Evolutionary conservation across 257 asterid genomes (phyloP).

Genomic region (Nicotiana knightiana): DNA sequence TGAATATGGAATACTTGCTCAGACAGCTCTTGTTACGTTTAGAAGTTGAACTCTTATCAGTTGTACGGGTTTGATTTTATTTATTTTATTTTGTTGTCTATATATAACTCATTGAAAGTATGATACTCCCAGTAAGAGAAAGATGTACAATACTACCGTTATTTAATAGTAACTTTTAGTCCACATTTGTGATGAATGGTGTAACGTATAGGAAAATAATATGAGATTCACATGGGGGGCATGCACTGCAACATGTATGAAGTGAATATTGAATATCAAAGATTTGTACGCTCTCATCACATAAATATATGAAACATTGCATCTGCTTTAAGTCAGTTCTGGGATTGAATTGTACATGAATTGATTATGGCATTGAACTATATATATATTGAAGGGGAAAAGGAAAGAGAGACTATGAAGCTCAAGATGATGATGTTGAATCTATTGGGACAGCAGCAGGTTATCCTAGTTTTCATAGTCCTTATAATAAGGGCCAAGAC

Average conservation of each 20-base stretch:
- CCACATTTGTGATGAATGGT: background rate
- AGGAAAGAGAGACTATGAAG: background rate
- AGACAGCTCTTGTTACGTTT: background rate
- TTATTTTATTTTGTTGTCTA: too few relatives aligned
- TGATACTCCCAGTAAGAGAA: background rate
- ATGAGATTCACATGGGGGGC: background rate
- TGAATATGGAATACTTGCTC: too few relatives aligned
- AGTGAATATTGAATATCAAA: background rate
- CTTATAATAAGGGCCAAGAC: conserved; percentile 6
- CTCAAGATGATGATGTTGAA: conserved; percentile 5
- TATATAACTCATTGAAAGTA: background rate
- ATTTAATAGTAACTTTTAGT: too few relatives aligned
- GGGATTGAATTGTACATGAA: background rate
- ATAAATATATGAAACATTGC: background rate
- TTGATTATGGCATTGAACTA: conserved; percentile 1
- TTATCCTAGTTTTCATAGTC: background rate
- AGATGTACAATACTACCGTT: background rate
- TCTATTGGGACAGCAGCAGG: background rate
- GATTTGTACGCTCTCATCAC: background rate
- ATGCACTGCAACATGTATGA: background rate
- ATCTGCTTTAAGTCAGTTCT: conserved; percentile 1
- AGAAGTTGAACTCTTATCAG: background rate
- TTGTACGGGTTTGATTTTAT: background rate
- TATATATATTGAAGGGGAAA: background rate
- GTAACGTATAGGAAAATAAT: too few relatives aligned